These are phyloP conservation scores for Fusarium sp. DNA, from an alignment of 2,329 filamentous ascomycete genomes.

Conservation along the genomic window DNA sequence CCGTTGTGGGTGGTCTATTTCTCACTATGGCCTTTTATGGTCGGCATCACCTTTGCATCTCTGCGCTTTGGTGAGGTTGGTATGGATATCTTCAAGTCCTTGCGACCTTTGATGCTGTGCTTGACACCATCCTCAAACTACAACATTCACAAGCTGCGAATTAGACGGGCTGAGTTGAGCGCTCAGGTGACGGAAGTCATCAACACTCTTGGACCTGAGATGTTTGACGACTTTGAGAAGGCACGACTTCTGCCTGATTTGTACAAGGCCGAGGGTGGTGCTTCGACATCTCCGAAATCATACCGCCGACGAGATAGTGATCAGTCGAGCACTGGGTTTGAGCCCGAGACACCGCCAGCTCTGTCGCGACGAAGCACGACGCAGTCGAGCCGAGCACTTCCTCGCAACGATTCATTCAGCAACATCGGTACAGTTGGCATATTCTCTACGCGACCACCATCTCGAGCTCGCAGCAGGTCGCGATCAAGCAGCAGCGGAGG, in stretches of 20 bases:
- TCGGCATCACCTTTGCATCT: constrained; percentile 89
- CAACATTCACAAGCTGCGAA: constrained; percentile 81
- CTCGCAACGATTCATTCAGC: constrained; percentile 92
- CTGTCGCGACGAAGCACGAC: constrained; percentile 63
- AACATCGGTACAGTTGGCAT: constrained; percentile 89
- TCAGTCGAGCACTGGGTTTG: constrained; percentile 55
- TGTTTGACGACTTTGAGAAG: constrained; percentile 95
- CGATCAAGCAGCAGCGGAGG: constrained; percentile 76
- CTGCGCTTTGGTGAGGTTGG: constrained; percentile 97
- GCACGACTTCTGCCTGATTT: constrained; percentile 74
- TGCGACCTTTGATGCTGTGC: constrained; percentile 86
- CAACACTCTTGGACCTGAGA: constrained; percentile 93
- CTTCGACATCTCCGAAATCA: constrained; percentile 34
- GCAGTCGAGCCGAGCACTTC: constrained; percentile 66
- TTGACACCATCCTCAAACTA: constrained; percentile 87
- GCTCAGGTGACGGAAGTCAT: constrained; percentile 89
- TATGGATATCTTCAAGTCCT: constrained; percentile 97
- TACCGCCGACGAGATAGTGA: constrained; percentile 61
- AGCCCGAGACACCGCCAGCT: constrained; percentile 54
- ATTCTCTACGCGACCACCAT: constrained; percentile 89
- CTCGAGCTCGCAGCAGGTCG: constrained; percentile 77
- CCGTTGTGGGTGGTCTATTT: constrained; percentile 82
- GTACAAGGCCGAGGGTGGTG: constrained; percentile 52
- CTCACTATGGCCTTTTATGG: constrained; percentile 82
- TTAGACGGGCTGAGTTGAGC: constrained; percentile 77